These are phyloP conservation scores for Acarospora socialis DNA, from an alignment of 2,329 filamentous ascomycete species.

Conservation along the genomic window DNA sequence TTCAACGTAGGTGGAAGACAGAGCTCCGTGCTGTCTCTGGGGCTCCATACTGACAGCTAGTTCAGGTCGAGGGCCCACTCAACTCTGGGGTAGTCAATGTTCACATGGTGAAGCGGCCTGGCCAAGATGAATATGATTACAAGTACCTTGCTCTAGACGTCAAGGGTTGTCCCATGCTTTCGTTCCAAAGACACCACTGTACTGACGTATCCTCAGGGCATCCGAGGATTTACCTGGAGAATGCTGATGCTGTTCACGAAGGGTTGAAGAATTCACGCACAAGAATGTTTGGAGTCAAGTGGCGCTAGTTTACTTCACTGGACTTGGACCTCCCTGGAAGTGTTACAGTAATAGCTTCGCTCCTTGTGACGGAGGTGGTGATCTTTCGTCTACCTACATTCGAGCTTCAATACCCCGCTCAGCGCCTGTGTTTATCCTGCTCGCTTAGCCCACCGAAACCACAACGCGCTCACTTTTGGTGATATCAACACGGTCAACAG, in stretches of 20 bases:
- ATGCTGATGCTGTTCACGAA: slow-evolving; percentile 24
- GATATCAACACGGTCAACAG: no score
- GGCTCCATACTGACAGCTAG: slow-evolving; percentile 8
- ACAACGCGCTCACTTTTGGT: no score
- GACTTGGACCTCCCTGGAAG: neutral
- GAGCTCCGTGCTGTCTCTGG: neutral
- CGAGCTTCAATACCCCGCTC: neutral
- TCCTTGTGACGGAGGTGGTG: no score
- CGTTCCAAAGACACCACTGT: neutral
- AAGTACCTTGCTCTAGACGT: slow-evolving; percentile 69
- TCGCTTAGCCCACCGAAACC: no score
- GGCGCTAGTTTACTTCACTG: slow-evolving; percentile 20
- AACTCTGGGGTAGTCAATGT: slow-evolving; percentile 61
- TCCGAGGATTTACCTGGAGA: slow-evolving; percentile 31
- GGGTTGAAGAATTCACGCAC: slow-evolving; percentile 28
- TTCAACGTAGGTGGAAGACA: slow-evolving; percentile 50
- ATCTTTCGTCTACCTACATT: no score
- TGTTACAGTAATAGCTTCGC: no score
- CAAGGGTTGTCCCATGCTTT: slow-evolving; percentile 35
- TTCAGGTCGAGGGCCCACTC: slow-evolving; percentile 59
- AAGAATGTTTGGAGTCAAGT: slow-evolving; percentile 37
- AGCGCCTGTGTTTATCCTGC: slow-evolving; percentile 4
- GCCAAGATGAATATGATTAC: slow-evolving; percentile 59
- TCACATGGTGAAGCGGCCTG: slow-evolving; percentile 58
- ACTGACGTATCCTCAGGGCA: slow-evolving; percentile 21